phyloP scores from a whole-genome alignment of 2,329 filamentous ascomycete species.

The Apiospora arundinis region DNA sequence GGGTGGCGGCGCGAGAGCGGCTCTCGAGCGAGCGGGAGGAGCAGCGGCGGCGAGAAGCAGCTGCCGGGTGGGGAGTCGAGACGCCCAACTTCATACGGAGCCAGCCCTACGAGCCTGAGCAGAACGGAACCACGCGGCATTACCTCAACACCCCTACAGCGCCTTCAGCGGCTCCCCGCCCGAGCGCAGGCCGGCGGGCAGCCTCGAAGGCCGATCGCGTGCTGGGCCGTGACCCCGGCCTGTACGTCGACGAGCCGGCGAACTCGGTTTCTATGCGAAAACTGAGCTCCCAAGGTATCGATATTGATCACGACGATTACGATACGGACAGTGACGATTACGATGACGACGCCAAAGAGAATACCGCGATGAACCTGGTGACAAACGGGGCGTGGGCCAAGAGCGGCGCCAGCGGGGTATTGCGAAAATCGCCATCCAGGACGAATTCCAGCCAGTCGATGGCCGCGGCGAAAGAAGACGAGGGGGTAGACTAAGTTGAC shows the following conservation, averaged over 20 bases:
- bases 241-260: slow-evolving; percentile 57
- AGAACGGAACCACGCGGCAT: slow-evolving; percentile 38
- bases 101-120: slow-evolving; percentile 34
- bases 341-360: slow-evolving; percentile 47
- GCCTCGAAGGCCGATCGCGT: slow-evolving; percentile 65
- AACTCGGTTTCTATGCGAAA: slow-evolving; percentile 52
- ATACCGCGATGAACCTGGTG: slow-evolving; percentile 52
- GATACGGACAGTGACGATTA: slow-evolving; percentile 37
- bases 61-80: slow-evolving; percentile 69
- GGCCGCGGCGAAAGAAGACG: slow-evolving; percentile 23
- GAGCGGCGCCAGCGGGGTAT: slow-evolving; percentile 41
- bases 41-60: slow-evolving; percentile 68
- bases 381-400: slow-evolving; percentile 47
- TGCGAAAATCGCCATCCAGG: slow-evolving; percentile 33
- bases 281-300: slow-evolving; percentile 53
- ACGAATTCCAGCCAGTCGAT: slow-evolving; percentile 26
- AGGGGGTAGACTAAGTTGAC: slow-evolving; percentile 28
- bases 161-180: slow-evolving; percentile 23
- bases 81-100: slow-evolving; percentile 33
- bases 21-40: slow-evolving; percentile 63
- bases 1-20: slow-evolving; percentile 73
- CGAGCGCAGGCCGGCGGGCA: slow-evolving; percentile 41
- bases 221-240: slow-evolving; percentile 61
- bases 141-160: slow-evolving; percentile 36
- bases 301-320: slow-evolving; percentile 48